Evolutionary conservation across 768 basidiomycete genomes (phyloP).

Genomic region (Steccherinum ochraceum): DNA sequence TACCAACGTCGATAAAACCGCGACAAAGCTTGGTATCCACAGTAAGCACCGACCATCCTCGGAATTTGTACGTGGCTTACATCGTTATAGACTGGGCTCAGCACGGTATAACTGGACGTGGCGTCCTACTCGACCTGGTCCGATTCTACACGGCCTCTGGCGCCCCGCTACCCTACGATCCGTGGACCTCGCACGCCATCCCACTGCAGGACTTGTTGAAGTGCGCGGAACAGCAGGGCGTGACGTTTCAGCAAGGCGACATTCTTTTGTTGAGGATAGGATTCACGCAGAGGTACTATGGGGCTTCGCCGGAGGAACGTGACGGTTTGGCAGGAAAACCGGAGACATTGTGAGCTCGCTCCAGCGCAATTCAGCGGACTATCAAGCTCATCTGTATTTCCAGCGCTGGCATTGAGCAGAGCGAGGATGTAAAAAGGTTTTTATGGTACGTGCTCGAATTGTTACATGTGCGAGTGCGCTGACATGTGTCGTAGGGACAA

Average conservation of each 20-base stretch:
- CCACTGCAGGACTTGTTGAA: slow-evolving; percentile 49
- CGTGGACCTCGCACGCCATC: slow-evolving; percentile 51
- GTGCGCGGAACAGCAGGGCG: slow-evolving; percentile 52
- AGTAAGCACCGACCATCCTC: slow-evolving; percentile 51
- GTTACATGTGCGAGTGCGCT: no score
- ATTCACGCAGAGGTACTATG: slow-evolving; percentile 53
- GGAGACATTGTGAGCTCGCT: background rate
- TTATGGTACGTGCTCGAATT: slow-evolving; percentile 59
- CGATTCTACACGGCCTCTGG: slow-evolving; percentile 36
- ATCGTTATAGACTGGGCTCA: slow-evolving; percentile 56
- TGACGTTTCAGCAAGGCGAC: slow-evolving; percentile 52
- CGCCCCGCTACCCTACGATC: slow-evolving; percentile 49
- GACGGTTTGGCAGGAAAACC: background rate
- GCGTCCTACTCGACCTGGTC: slow-evolving; percentile 61
- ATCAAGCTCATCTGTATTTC: no score
- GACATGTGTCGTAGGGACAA: slow-evolving; percentile 71
- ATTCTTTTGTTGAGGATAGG: slow-evolving; percentile 56
- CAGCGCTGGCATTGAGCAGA: slow-evolving; percentile 64
- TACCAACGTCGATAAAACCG: slow-evolving; percentile 33
- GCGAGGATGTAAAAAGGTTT: slow-evolving; percentile 66
- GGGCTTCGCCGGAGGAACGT: slow-evolving; percentile 35
- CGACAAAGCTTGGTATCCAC: slow-evolving; percentile 57
- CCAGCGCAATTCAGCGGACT: no score
- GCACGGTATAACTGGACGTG: slow-evolving; percentile 66
- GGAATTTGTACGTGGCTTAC: no score